These are phyloP conservation scores for Pseudonectria buxi DNA, from an alignment of 2,329 filamentous ascomycete genomes.

Conservation along the genomic window DNA sequence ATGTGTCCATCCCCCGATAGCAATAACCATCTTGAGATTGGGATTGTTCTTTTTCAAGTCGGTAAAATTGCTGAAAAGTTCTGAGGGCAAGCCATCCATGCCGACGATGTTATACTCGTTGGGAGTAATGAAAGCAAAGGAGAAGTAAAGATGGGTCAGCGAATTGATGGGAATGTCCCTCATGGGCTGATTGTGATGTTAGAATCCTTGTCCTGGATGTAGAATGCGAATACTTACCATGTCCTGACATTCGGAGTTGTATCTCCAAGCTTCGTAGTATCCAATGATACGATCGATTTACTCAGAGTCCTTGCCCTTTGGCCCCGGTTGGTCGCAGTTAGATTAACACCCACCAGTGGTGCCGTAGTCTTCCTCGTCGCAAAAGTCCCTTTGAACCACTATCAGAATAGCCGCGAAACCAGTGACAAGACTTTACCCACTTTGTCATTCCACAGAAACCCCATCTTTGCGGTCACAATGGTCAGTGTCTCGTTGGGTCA, in stretches of 20 bases:
- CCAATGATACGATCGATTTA: constrained; percentile 21
- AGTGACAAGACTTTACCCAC: too few relatives aligned
- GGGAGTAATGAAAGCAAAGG: constrained; percentile 30
- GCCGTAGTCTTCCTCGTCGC: neutral
- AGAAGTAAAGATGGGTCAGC: constrained; percentile 23
- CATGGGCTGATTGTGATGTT: neutral
- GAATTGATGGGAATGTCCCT: constrained; percentile 12
- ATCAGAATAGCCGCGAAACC: too few relatives aligned
- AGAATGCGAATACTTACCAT: too few relatives aligned
- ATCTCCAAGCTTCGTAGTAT: constrained; percentile 27
- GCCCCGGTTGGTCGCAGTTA: constrained; percentile 7
- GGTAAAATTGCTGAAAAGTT: constrained; percentile 20
- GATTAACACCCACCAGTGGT: constrained; percentile 11
- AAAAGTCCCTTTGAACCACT: too few relatives aligned
- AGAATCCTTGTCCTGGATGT: neutral
- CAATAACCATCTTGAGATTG: constrained; percentile 25
- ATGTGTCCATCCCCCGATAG: constrained; percentile 37
- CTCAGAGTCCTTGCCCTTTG: constrained; percentile 4
- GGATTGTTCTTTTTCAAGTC: constrained; percentile 22
- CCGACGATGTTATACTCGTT: constrained; percentile 19
- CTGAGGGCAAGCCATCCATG: constrained; percentile 17
- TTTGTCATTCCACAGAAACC: constrained; percentile 2
- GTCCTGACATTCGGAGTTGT: constrained; percentile 5
- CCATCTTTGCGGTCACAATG: too few relatives aligned
- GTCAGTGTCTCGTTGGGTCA: too few relatives aligned